Conservation (phyloP, 2,329 filamentous ascomycete species). For the Fusarium neocosmosporiellum region DNA sequence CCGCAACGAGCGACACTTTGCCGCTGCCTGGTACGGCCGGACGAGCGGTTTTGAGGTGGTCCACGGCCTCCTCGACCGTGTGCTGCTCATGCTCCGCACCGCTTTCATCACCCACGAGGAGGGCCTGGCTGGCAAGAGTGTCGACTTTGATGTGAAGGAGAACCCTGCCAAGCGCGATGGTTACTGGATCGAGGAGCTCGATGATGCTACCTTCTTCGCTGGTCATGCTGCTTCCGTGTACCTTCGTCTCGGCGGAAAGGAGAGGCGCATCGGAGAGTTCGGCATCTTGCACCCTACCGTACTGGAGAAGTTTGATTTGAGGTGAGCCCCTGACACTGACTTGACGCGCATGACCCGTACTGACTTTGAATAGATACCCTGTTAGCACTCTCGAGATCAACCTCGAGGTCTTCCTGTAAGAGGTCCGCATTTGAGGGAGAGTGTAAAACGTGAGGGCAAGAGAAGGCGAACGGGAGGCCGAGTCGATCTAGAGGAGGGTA, state of each 20-base stretch:
- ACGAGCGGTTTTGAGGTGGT: constrained; percentile 95
- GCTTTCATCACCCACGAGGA: constrained; percentile 84
- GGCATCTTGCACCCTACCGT: constrained; percentile 95
- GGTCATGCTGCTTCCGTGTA: constrained; percentile 90
- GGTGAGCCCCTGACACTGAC: constrained; percentile 59
- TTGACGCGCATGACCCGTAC: constrained; percentile 1
- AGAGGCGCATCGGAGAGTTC: constrained; percentile 84
- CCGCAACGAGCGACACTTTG: constrained; percentile 94
- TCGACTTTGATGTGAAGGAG: constrained; percentile 64
- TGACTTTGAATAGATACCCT: constrained; percentile 72
- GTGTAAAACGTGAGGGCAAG: constrained; percentile 22
- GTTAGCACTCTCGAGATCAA: constrained; percentile 96
- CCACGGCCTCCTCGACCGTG: constrained; percentile 90
- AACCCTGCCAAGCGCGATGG: constrained; percentile 71
- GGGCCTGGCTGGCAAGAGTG: constrained; percentile 64
- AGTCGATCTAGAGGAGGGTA: constrained; percentile 1
- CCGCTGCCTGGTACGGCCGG: constrained; percentile 96
- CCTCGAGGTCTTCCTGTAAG: constrained; percentile 88
- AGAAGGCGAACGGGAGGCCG: constrained; percentile 3
- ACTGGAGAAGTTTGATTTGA: constrained; percentile 91
- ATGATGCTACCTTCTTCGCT: constrained; percentile 91
- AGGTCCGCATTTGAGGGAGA: constrained; percentile 17
- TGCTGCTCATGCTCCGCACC: constrained; percentile 91
- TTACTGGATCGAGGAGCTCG: constrained; percentile 95
- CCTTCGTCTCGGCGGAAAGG: constrained; percentile 78